Base-by-base conservation (phyloP, 441 rosid species). In the Populus hybrid region DNA sequence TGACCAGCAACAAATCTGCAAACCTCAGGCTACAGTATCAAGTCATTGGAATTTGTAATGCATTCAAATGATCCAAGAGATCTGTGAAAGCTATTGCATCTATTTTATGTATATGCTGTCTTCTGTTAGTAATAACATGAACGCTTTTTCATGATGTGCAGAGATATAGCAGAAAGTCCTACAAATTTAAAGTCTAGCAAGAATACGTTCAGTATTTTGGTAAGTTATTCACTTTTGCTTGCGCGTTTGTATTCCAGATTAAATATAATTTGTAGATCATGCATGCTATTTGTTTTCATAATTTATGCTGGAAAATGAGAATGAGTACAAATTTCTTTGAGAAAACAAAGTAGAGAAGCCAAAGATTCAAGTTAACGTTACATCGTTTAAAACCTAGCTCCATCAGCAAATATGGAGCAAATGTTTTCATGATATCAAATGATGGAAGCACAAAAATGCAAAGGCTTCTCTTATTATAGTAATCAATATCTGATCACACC, bases 181-280 rank as follows among this genome's bases (percentile, higher is more conserved):
- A 36, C 71, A 64, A 86, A 82, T 65, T 84, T 87, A 38, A 76
- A 71, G 28, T 71, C 86, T 61, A 82, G 76, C 82, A 86, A 84
- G 89, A 89, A 81, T 77, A 90, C 85, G 75, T 88, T 89, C 84
- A 92, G 85, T 73, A 85, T 87, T 82, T 83, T 85, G 98, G 99
- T 93, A 85, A 59, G 88, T 85, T 71, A 78, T 50, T 71, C 67
- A 61, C 42, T 63, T 42, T 72, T 70, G 56, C 74, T 75, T 73
- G 28, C 24, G 4, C 74, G 63, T 74, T 59, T 33, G 64, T 70
- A 75, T 66, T 68, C 66, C 56, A 29, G 35, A 64, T 65, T 64
- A 68, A 56, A 81, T 69, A 72, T 29, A 50, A 42, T 69, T 26
- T 76, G 70, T 20, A 69, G 29, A 71, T 64, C 23, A 12, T 73